Percentiles rank a stretch among this genome's conserved stretches.
Conservation (phyloP, 2,329 filamentous ascomycete species). For the Fusarium sp. region DNA sequence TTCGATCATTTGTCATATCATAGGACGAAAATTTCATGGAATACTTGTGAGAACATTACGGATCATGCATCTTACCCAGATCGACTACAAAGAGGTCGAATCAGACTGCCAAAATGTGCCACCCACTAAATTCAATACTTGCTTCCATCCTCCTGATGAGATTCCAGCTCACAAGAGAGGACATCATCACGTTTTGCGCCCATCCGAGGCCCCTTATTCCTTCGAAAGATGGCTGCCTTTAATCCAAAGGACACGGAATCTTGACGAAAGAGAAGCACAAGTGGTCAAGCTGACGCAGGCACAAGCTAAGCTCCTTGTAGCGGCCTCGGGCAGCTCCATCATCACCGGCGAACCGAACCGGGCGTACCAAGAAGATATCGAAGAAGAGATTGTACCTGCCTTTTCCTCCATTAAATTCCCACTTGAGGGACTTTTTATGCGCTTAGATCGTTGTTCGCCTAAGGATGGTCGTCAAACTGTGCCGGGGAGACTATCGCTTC, state of each 20-base stretch:
- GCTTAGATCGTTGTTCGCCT: constrained; percentile 59
- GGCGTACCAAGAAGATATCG: constrained; percentile 22
- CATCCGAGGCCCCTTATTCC: constrained; percentile 53
- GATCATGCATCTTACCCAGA: background rate
- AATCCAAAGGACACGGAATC: constrained; percentile 54
- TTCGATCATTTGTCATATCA: no score
- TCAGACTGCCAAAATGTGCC: constrained; percentile 12
- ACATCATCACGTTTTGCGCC: background rate
- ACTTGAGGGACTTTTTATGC: constrained; percentile 58
- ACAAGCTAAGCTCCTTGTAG: constrained; percentile 52
- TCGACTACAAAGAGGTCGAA: constrained; percentile 11
- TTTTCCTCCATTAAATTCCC: constrained; percentile 50
- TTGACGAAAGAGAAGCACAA: constrained; percentile 49
- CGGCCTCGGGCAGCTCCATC: constrained; percentile 51
- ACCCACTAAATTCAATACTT: constrained; percentile 25
- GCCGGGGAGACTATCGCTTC: constrained; percentile 48
- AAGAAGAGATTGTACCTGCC: constrained; percentile 49
- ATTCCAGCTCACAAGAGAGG: background rate
- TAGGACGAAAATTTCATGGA: no score
- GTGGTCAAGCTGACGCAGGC: constrained; percentile 48
- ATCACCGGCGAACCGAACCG: constrained; percentile 21
- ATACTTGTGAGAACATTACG: no score
- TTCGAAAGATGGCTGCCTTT: constrained; percentile 60
- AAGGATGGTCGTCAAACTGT: constrained; percentile 56
- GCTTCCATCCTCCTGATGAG: constrained; percentile 13